Evolutionary conservation across 2,329 filamentous ascomycete genomes (phyloP).

Genomic region (Penicillium sp.): DNA sequence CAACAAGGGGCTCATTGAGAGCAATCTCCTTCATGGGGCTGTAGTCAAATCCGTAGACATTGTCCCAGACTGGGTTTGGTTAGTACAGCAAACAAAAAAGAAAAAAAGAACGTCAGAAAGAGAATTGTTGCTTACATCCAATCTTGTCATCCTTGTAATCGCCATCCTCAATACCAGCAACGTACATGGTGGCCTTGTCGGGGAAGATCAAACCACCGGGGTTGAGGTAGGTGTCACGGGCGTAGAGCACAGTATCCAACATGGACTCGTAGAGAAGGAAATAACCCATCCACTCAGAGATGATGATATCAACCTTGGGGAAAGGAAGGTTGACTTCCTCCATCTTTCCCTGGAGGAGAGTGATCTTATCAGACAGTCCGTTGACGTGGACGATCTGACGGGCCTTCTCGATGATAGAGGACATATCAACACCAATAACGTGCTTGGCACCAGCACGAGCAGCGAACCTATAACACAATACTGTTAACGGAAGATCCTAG

Average conservation of each 20-base stretch:
- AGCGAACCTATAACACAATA: slow-evolving; percentile 70
- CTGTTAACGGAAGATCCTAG: slow-evolving; percentile 18
- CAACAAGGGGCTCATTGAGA: slow-evolving; percentile 91
- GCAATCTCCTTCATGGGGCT: slow-evolving; percentile 89
- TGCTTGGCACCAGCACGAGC: slow-evolving; percentile 95
- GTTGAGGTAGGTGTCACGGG: slow-evolving; percentile 84
- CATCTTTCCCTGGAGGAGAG: slow-evolving; percentile 98
- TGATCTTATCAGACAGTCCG: slow-evolving; percentile 93
- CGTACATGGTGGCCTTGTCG: slow-evolving; percentile 96
- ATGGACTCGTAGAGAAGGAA: slow-evolving; percentile 98
- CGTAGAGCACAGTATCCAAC: slow-evolving; percentile 97
- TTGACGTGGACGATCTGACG: slow-evolving; percentile 90
- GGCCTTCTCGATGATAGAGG: slow-evolving; percentile 98
- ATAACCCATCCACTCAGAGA: slow-evolving; percentile 99
- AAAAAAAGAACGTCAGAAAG: background rate
- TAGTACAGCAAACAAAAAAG: slow-evolving; percentile 15
- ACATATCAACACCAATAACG: slow-evolving; percentile 99
- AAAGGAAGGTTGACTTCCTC: slow-evolving; percentile 93
- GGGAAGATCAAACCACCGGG: slow-evolving; percentile 94
- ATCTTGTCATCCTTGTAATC: slow-evolving; percentile 99
- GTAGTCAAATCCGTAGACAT: slow-evolving; percentile 98
- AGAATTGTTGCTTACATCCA: slow-evolving; percentile 67
- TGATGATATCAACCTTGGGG: slow-evolving; percentile 97
- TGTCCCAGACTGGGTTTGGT: slow-evolving; percentile 81
- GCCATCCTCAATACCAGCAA: slow-evolving; percentile 95